A percentile compares a stretch with the other conserved stretches of the same genome.
Conservation (phyloP, 2,329 filamentous ascomycete genomes). For the Xylariaceae sp. region DNA sequence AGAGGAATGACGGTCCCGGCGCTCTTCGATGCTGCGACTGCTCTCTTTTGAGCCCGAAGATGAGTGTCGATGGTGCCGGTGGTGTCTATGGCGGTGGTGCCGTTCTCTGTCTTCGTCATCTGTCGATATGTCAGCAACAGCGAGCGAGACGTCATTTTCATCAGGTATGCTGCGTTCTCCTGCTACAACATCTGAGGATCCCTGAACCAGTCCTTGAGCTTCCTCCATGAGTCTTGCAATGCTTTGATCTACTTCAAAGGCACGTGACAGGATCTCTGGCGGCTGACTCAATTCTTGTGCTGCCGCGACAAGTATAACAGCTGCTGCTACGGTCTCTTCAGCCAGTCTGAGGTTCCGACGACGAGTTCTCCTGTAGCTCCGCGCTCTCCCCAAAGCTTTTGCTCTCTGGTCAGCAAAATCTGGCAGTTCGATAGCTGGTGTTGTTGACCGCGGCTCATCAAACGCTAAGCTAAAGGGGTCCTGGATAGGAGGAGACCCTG, state of each 20-base stretch:
- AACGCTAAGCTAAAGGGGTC: conserved; percentile 12
- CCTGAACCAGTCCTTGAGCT: conserved; percentile 18
- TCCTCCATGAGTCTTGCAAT: conserved; percentile 15
- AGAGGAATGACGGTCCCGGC: conserved; percentile 25
- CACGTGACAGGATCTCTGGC: conserved; percentile 21
- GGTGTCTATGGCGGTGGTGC: conserved; percentile 36
- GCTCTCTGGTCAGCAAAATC: conserved; percentile 37
- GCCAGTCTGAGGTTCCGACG: conserved; percentile 42
- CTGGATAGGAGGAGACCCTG: background rate
- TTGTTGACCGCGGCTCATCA: conserved; percentile 36
- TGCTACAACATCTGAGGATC: conserved; percentile 23
- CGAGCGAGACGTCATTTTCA: conserved; percentile 38
- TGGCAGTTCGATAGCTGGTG: conserved; percentile 46
- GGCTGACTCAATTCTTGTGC: conserved; percentile 44
- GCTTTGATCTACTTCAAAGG: conserved; percentile 22
- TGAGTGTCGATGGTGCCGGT: conserved; percentile 26
- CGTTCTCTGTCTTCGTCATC: conserved; percentile 43
- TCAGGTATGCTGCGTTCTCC: conserved; percentile 29
- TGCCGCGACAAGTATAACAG: conserved; percentile 51
- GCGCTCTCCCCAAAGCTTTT: conserved; percentile 38
- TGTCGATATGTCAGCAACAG: conserved; percentile 55
- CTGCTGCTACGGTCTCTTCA: conserved; percentile 52
- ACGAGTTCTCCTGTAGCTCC: conserved; percentile 42
- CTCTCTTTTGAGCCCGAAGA: conserved; percentile 15
- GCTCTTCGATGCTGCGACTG: conserved; percentile 31